A percentile compares a stretch with the other conserved stretches of the same genome.
Evolutionary conservation across 2,329 filamentous ascomycete species (phyloP).

Genomic region (Lachnellula occidentalis): DNA sequence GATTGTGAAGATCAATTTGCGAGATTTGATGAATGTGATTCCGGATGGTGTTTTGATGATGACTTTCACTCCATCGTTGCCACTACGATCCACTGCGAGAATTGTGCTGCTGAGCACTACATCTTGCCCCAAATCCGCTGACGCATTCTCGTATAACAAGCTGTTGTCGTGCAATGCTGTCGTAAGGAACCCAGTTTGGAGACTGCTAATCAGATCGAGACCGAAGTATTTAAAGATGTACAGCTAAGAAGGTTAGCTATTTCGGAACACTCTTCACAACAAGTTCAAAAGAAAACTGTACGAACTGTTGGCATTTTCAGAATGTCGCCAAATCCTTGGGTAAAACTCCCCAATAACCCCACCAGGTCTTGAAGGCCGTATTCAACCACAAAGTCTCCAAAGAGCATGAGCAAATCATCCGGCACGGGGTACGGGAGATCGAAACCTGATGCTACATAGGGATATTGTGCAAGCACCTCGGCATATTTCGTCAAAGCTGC

Average conservation of each 20-base stretch:
- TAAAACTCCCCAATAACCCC: constrained; percentile 36
- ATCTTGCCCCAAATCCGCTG: constrained; percentile 6
- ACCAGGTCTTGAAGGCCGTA: constrained; percentile 36
- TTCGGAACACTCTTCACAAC: too few relatives aligned
- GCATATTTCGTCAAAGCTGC: constrained; percentile 8
- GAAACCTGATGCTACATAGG: constrained; percentile 35
- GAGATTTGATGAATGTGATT: constrained; percentile 32
- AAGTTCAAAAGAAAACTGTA: neutral
- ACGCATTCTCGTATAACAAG: constrained; percentile 14
- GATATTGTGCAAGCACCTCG: constrained; percentile 29
- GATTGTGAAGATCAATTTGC: constrained; percentile 38
- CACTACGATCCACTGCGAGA: constrained; percentile 10
- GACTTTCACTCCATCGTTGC: constrained; percentile 22
- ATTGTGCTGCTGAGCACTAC: constrained; percentile 16
- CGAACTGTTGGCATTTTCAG: constrained; percentile 34
- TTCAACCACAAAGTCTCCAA: constrained; percentile 21
- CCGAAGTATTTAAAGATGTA: constrained; percentile 41
- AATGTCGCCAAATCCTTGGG: constrained; percentile 41
- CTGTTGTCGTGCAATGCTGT: constrained; percentile 10
- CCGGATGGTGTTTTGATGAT: constrained; percentile 30
- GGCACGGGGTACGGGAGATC: constrained; percentile 31
- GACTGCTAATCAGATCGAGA: constrained; percentile 6
- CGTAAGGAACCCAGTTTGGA: constrained; percentile 14
- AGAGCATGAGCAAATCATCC: constrained; percentile 18
- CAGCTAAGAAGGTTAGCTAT: constrained; percentile 19